Evolutionary conservation across 345 rosid genomes (phyloP), one percentile per base, ranked within the genome.

Genomic region (Linum lewisii): DNA sequence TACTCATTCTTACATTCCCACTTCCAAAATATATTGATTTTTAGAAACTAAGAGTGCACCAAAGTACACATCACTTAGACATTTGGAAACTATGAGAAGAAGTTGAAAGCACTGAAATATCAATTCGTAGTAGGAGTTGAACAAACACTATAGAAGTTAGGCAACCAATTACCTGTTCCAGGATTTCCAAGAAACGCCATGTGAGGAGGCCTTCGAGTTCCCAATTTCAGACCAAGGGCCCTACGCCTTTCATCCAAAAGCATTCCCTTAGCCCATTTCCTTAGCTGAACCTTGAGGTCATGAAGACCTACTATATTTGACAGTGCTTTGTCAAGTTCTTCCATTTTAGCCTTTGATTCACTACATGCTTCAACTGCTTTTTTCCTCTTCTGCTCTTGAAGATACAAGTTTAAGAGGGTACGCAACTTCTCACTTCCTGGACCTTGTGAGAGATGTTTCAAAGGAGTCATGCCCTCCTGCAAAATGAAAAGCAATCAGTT

Each of bases 171-270:
- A 93, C 99, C 97, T 81, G 99, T 93, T 64, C 97, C 97, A 51
- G 99, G 99, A 66, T 87, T 93, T 29, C 97, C 99, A 68, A 93
- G 84, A 67, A 93, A 93, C 15, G 97, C 96, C 99, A 93, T 93
- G 69, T 93, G 99, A 3, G 97, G 97, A 74, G 96, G 95, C 67
- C 85, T 82, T 74, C 97, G 82, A 42, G 65, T 55, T 2, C 95
- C 99, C 69, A 93, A 79, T 75, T 85, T 90, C 55, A 93, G 61
- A 13, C 97, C 97, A 57, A 93, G 88, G 59, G 97, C 90, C 68
- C 77, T 77, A 26, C 99, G 87, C 78, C 87, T 85, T 75, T 93
- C 99, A 81, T 93, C 99, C 78, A 93, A 79, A 74, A 93, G 88
- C 97, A 90, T 85, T 66, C 99, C 97, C 79, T 85, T 93, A 0